Conservation (phyloP, 805 yeast genomes). For the Candida corydali region DNA sequence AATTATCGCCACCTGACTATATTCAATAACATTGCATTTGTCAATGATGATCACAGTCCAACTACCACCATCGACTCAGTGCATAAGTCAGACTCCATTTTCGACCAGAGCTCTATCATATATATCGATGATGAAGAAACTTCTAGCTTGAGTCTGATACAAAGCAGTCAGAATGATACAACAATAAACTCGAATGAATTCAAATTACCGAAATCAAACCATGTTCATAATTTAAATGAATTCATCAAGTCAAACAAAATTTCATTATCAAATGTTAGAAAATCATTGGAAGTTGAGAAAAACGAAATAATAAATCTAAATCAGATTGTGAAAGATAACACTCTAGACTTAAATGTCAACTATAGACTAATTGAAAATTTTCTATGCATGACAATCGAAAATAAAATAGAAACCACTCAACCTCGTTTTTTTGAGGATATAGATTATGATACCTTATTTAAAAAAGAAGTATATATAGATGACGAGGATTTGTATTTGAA, state of each 20-base stretch:
- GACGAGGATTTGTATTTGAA: slow-evolving; percentile 5
- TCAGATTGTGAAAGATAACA: too few relatives aligned
- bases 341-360: too few relatives aligned
- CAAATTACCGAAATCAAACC: slow-evolving; percentile 14
- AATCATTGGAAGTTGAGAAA: slow-evolving; percentile 18
- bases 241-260: slow-evolving; percentile 12
- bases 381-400: slow-evolving; percentile 11
- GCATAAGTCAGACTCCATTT: slow-evolving; percentile 7
- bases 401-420: too few relatives aligned
- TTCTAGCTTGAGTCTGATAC: slow-evolving; percentile 3
- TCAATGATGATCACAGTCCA: slow-evolving; percentile 2
- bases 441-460: slow-evolving; percentile 12
- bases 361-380: too few relatives aligned
- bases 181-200: background rate
- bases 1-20: slow-evolving; percentile 2
- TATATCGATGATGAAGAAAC: slow-evolving; percentile 15
- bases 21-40: background rate
- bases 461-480: slow-evolving; percentile 11
- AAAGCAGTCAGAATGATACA: background rate
- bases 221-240: slow-evolving; percentile 15
- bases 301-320: slow-evolving; percentile 13
- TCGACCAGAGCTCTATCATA: slow-evolving; percentile 15
- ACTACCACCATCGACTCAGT: background rate
- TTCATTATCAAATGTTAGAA: slow-evolving; percentile 13
- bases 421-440: too few relatives aligned